Percentiles rank a stretch among this genome's conserved stretches.
phyloP scores from a whole-genome alignment of 2,329 filamentous ascomycete species.

The Trichoderma aggressivum region DNA sequence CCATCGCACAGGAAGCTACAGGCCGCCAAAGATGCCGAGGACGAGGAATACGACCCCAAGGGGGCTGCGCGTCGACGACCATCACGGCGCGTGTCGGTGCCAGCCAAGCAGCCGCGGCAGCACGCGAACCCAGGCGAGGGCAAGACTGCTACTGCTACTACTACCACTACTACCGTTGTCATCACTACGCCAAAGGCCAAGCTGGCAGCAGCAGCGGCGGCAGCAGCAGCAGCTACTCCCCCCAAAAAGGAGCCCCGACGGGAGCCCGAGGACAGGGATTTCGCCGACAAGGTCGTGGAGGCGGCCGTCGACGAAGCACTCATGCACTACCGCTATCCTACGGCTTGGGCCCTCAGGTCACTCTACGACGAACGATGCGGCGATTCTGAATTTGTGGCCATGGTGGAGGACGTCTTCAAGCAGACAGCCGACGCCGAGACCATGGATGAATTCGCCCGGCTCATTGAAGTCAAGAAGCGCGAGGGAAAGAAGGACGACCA shows the following conservation, averaged over 20 bases:
- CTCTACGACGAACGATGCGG: slow-evolving; percentile 57
- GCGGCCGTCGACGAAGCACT: slow-evolving; percentile 57
- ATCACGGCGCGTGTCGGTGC: slow-evolving; percentile 32
- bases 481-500: slow-evolving; percentile 54
- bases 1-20: slow-evolving; percentile 24
- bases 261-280: slow-evolving; percentile 39
- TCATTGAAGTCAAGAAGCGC: slow-evolving; percentile 53
- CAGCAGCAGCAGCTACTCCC: slow-evolving; percentile 7
- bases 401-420: slow-evolving; percentile 57
- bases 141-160: background rate
- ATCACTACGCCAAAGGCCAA: slow-evolving; percentile 16
- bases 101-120: slow-evolving; percentile 26
- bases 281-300: slow-evolving; percentile 53
- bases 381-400: slow-evolving; percentile 50
- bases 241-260: slow-evolving; percentile 20
- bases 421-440: slow-evolving; percentile 55
- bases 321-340: slow-evolving; percentile 55
- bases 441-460: slow-evolving; percentile 47
- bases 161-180: background rate
- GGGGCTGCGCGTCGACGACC: slow-evolving; percentile 33
- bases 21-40: slow-evolving; percentile 33
- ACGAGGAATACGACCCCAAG: slow-evolving; percentile 45
- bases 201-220: background rate
- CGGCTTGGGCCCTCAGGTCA: slow-evolving; percentile 58
- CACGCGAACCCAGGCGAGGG: slow-evolving; percentile 20